phyloP scores from a whole-genome alignment of 441 rosid species.

The Rhodomyrtus psidioides region DNA sequence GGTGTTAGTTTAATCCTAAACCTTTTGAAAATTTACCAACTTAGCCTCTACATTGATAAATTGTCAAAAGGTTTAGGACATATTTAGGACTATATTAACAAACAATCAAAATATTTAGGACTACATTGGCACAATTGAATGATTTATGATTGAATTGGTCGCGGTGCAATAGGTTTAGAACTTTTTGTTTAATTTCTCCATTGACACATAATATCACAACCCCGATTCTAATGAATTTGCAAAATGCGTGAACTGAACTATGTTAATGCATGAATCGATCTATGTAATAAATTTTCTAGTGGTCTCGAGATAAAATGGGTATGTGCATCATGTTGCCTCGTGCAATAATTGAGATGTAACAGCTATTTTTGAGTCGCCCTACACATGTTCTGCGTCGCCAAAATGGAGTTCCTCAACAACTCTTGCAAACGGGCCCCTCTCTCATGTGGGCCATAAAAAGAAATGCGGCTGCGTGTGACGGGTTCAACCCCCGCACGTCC shows the following conservation, averaged over 20 bases:
- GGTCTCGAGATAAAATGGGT: not conserved
- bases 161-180: no score
- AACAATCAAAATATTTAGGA: no score
- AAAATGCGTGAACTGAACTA: not conserved
- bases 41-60: no score
- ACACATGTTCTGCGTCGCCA: not conserved
- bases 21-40: no score
- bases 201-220: no score
- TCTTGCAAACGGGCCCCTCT: not conserved
- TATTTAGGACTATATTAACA: no score
- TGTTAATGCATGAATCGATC: no score
- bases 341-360: not conserved
- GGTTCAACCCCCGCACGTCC: not conserved
- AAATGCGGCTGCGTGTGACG: not conserved
- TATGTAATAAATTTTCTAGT: not conserved
- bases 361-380: not conserved
- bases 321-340: not conserved
- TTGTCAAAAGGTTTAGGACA: no score
- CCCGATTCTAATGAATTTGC: not conserved
- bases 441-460: not conserved
- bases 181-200: no score
- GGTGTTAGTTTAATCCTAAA: no score
- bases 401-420: not conserved
- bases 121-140: no score
- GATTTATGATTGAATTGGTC: no score